Evolutionary conservation across 306 rosid species (phyloP).

Genomic region (Cajanus cajan): DNA sequence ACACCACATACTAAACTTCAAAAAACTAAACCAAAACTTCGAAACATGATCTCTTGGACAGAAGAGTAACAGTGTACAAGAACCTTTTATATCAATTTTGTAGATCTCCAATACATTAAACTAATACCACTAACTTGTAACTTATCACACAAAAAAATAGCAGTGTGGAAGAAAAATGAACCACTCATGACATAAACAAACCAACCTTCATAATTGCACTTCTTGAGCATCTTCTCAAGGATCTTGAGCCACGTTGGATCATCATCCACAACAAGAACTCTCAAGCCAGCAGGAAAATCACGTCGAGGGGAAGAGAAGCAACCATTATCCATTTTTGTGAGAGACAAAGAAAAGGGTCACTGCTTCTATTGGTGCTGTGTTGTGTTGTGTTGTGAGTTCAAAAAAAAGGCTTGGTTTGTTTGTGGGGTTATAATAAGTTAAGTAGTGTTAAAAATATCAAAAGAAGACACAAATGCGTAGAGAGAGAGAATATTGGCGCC

Average conservation of each 20-base stretch:
- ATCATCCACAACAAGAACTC: slow-evolving; percentile 94
- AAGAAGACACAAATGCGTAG: not conserved
- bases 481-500: slow-evolving; percentile 68
- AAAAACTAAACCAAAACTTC: slow-evolving; percentile 10
- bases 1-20: not conserved
- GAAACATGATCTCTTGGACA: not conserved
- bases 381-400: slow-evolving; percentile 21
- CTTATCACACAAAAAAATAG: slow-evolving; percentile 5
- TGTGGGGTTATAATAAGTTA: slow-evolving; percentile 52
- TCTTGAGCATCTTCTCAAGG: slow-evolving; percentile 97
- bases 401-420: slow-evolving; percentile 35
- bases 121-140: not conserved
- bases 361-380: not conserved
- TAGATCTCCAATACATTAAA: slow-evolving; percentile 12
- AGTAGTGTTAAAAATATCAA: slow-evolving; percentile 10
- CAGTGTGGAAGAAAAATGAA: not conserved
- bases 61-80: no score
- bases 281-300: slow-evolving; percentile 85
- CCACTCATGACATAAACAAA: not conserved
- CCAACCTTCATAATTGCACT: slow-evolving; percentile 86
- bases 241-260: slow-evolving; percentile 97
- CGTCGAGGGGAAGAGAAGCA: slow-evolving; percentile 75
- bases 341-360: slow-evolving; percentile 22
- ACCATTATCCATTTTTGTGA: slow-evolving; percentile 67
- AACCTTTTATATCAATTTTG: not conserved